Base-by-base conservation (phyloP, 2,329 filamentous ascomycete species). In the Lecanicillium sp. region DNA sequence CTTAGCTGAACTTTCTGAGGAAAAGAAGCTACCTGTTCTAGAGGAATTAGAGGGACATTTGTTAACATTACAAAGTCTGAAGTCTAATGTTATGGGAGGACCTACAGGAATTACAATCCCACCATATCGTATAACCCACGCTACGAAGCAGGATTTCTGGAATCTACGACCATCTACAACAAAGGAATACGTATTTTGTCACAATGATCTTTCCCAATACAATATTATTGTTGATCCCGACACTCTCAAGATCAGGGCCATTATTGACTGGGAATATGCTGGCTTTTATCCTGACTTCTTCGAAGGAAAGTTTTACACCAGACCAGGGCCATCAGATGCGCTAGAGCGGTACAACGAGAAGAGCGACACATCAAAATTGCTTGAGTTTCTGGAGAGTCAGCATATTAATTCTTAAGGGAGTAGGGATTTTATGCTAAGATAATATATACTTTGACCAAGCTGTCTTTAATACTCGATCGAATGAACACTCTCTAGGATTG, bases 201-300 rank as follows among this genome's bases (percentile, higher is more conserved):
- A 52, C 35, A 47, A 47, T 37, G 50, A 52, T 20, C 15, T 37
- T 8, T 31, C 27, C 35, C 41, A 47, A 39, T 33, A 47, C n/a
- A 51, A 51, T 29, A 32, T 53, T 37, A 50, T 53, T 28, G 49
- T 53, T 16, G 41, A 51, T 32, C 47, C 46, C 20, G 35, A 51
- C 2, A 55, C 54, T 4, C 40, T 60, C 27, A 54, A 58, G 31
- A 57, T 64, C 11, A 42, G 35, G 2, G 58, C 54, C 9, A 58
- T 63, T 28, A 50, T 64, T 14, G 60, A 63, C 35, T 64, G 59
- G 60, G 60, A 65, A 40, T 60, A 58, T 43, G 54, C 53, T 12
- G 60, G 56, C 14, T 61, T 56, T 49, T 64, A 45, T 44, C 58
- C 56, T n/a, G 38, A 40, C 27, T 45, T 41, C 35, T 62, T 42